Percentiles rank a stretch among this genome's conserved stretches.
These are phyloP conservation scores for Spergularia azorica DNA, from an alignment of 179 eudicot species.

Conservation along the genomic window DNA sequence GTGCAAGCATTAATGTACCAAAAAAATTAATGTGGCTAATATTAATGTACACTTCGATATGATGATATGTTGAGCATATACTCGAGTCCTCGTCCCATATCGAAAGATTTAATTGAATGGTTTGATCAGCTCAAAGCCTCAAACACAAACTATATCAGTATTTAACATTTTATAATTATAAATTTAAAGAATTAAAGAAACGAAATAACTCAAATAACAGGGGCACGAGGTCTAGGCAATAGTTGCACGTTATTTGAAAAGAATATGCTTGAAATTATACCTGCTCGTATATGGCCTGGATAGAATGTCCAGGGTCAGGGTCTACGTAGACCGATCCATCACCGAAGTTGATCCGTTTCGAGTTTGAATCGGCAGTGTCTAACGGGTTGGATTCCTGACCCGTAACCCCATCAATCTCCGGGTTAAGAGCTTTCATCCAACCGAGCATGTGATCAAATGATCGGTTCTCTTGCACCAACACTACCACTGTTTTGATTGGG, in stretches of 20 bases:
- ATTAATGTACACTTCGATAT: too few relatives aligned
- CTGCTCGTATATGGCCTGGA: conserved; percentile 41
- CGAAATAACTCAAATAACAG: too few relatives aligned
- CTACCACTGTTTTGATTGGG: conserved; percentile 48
- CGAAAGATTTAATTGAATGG: too few relatives aligned
- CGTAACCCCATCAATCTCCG: conserved; percentile 41
- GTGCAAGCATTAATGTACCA: too few relatives aligned
- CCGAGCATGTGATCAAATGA: conserved; percentile 54
- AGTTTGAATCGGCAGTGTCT: conserved; percentile 27
- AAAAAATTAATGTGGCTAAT: too few relatives aligned
- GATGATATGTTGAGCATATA: too few relatives aligned
- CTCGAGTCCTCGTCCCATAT: too few relatives aligned
- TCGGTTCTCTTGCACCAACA: conserved; percentile 50
- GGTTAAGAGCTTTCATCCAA: conserved; percentile 42
- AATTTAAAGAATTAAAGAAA: too few relatives aligned
- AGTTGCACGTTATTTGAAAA: neutral
- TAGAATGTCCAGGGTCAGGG: conserved; percentile 47
- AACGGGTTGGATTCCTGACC: conserved; percentile 39
- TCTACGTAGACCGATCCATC: conserved; percentile 44
- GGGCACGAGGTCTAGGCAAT: neutral
- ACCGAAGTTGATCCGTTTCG: conserved; percentile 33
- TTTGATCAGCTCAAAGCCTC: too few relatives aligned
- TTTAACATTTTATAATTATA: too few relatives aligned
- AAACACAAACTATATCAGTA: too few relatives aligned
- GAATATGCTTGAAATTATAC: conserved; percentile 3